phyloP scores from a whole-genome alignment of 148 eudicot species.

The Heliosperma pusillum region DNA sequence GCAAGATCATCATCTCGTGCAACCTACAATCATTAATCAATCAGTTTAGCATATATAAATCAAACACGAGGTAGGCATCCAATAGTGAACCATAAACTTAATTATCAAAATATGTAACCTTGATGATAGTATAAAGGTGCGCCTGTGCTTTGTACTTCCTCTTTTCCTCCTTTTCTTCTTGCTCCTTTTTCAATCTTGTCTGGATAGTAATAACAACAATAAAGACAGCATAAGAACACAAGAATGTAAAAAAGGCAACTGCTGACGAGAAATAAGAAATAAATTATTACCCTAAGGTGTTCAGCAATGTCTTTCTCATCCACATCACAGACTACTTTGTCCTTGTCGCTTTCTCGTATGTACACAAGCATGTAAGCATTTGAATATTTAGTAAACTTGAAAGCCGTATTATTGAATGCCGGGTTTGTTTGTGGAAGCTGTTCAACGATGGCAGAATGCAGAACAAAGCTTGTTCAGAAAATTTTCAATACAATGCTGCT shows the following conservation, averaged over 20 bases:
- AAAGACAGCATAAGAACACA: not conserved
- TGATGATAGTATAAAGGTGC: slow-evolving; percentile 92
- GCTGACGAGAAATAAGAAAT: slow-evolving; percentile 4
- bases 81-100: not conserved
- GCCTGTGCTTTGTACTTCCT: slow-evolving; percentile 90
- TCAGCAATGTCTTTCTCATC: slow-evolving; percentile 96
- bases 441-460: slow-evolving; percentile 20
- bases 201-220: slow-evolving; percentile 16
- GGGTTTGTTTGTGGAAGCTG: slow-evolving; percentile 91
- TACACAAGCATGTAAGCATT: slow-evolving; percentile 99
- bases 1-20: slow-evolving; percentile 86
- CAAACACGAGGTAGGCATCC: not conserved
- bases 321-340: slow-evolving; percentile 84
- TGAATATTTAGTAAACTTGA: slow-evolving; percentile 91
- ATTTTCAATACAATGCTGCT: not conserved
- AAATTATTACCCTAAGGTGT: slow-evolving; percentile 72
- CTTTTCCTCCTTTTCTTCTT: slow-evolving; percentile 88
- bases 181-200: slow-evolving; percentile 84
- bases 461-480: not conserved
- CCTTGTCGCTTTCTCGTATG: slow-evolving; percentile 94
- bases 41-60: not conserved
- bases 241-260: not conserved
- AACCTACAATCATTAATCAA: slow-evolving; percentile 46
- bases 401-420: slow-evolving; percentile 75
- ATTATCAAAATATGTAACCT: slow-evolving; percentile 40